Conservation (phyloP, 2,329 filamentous ascomycete species). For the Scorias spongiosa region DNA sequence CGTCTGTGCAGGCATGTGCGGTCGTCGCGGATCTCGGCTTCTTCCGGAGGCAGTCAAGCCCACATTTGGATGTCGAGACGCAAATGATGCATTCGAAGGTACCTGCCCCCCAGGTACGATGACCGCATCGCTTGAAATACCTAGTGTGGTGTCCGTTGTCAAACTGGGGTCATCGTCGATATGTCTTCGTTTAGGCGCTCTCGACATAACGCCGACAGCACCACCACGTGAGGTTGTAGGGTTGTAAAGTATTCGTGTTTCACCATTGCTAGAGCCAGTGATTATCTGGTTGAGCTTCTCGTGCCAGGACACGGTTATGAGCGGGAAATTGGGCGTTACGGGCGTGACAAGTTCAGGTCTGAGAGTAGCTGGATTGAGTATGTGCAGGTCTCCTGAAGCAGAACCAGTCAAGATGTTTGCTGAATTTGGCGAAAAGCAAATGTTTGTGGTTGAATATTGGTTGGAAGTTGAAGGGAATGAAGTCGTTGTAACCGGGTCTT, state of each 20-base stretch:
- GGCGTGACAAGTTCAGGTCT: slow-evolving; percentile 71
- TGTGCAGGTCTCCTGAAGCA: slow-evolving; percentile 69
- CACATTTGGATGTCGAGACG: slow-evolving; percentile 50
- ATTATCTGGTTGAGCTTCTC: slow-evolving; percentile 90
- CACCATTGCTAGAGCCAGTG: slow-evolving; percentile 80
- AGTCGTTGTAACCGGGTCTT: slow-evolving; percentile 66
- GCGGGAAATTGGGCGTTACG: slow-evolving; percentile 67
- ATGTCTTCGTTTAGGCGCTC: slow-evolving; percentile 85
- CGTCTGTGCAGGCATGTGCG: slow-evolving; percentile 70
- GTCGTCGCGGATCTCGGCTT: slow-evolving; percentile 64
- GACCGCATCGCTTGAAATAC: slow-evolving; percentile 71
- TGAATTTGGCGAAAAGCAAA: slow-evolving; percentile 74
- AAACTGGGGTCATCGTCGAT: slow-evolving; percentile 83
- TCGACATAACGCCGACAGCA: slow-evolving; percentile 78
- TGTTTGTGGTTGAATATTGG: slow-evolving; percentile 71
- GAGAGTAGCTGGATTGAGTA: slow-evolving; percentile 84
- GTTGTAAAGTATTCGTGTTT: slow-evolving; percentile 82
- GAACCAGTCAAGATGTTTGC: slow-evolving; percentile 83
- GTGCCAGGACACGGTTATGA: slow-evolving; percentile 85
- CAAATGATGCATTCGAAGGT: slow-evolving; percentile 28
- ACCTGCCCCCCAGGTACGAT: slow-evolving; percentile 39
- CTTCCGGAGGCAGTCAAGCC: slow-evolving; percentile 67
- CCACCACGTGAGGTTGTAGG: slow-evolving; percentile 66
- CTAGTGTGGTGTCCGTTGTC: slow-evolving; percentile 61
- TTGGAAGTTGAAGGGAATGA: slow-evolving; percentile 69